phyloP scores from a whole-genome alignment of 495 filamentous ascomycete genomes.

The Entonaema liquescens region DNA sequence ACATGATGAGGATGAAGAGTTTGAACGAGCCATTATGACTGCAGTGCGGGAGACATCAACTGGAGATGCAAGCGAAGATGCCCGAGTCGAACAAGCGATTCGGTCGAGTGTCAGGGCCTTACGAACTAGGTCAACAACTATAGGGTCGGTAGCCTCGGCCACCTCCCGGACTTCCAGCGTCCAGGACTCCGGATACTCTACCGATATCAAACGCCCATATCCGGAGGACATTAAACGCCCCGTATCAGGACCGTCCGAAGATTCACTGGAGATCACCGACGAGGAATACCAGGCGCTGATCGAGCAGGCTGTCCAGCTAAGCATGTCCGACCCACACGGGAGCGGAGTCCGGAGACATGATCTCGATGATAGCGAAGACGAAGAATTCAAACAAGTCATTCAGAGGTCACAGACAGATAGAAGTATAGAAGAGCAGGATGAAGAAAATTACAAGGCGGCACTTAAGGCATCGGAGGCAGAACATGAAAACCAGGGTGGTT shows the following conservation, averaged over 20 bases:
- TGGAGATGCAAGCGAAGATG: slow-evolving; percentile 73
- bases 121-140: slow-evolving; percentile 47
- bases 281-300: slow-evolving; percentile 64
- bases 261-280: slow-evolving; percentile 51
- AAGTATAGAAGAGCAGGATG: slow-evolving; percentile 14
- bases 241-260: slow-evolving; percentile 41
- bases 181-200: slow-evolving; percentile 24
- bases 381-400: slow-evolving; percentile 45
- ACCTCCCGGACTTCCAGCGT: slow-evolving; percentile 10
- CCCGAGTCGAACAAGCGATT: slow-evolving; percentile 72
- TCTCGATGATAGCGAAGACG: slow-evolving; percentile 52
- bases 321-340: slow-evolving; percentile 57
- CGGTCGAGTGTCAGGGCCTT: slow-evolving; percentile 71
- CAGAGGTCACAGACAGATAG: slow-evolving; percentile 34
- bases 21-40: slow-evolving; percentile 72
- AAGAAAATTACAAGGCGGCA: slow-evolving; percentile 45
- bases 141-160: slow-evolving; percentile 28
- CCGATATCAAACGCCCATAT: not conserved
- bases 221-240: slow-evolving; percentile 32
- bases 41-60: slow-evolving; percentile 74
- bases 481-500: not conserved
- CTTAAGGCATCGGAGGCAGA: slow-evolving; percentile 40
- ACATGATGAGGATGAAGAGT: slow-evolving; percentile 57
- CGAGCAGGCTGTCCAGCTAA: slow-evolving; percentile 66
- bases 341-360: slow-evolving; percentile 46